Conservation (phyloP, 2,329 filamentous ascomycete species). For the Botrytis aclada region DNA sequence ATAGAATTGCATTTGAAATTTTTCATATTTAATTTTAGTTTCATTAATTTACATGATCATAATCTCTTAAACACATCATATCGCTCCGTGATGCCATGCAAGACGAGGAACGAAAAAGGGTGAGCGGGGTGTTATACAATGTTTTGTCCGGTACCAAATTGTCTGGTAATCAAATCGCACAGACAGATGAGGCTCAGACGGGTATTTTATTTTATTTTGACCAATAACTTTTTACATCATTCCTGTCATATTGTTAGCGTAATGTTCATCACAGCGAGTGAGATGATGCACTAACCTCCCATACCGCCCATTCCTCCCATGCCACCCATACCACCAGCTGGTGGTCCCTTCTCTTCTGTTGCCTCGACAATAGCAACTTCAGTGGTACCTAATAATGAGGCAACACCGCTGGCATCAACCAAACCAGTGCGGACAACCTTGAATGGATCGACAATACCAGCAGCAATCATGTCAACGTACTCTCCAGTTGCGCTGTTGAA, state of each 20-base stretch:
- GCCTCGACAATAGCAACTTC: slow-evolving; percentile 98
- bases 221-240: slow-evolving; percentile 37
- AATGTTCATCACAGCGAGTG: background rate
- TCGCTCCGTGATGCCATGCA: slow-evolving; percentile 32
- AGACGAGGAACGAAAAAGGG: slow-evolving; percentile 34
- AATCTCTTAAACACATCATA: slow-evolving; percentile 28
- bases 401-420: slow-evolving; percentile 91
- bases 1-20: background rate
- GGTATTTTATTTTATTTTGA: slow-evolving; percentile 35
- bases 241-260: slow-evolving; percentile 24
- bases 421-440: slow-evolving; percentile 98
- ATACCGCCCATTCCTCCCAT: slow-evolving; percentile 61
- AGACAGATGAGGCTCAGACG: slow-evolving; percentile 23
- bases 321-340: slow-evolving; percentile 64
- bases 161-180: background rate
- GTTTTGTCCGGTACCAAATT: slow-evolving; percentile 24
- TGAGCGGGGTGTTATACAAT: slow-evolving; percentile 38
- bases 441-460: slow-evolving; percentile 97
- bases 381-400: slow-evolving; percentile 93
- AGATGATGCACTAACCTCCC: slow-evolving; percentile 30
- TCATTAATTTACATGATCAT: slow-evolving; percentile 34
- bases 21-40: slow-evolving; percentile 15
- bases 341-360: slow-evolving; percentile 77
- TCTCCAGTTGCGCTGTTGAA: slow-evolving; percentile 96
- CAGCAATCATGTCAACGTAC: slow-evolving; percentile 97